phyloP scores from a whole-genome alignment of 306 rosid genomes.

The Rubus parviflorus region DNA sequence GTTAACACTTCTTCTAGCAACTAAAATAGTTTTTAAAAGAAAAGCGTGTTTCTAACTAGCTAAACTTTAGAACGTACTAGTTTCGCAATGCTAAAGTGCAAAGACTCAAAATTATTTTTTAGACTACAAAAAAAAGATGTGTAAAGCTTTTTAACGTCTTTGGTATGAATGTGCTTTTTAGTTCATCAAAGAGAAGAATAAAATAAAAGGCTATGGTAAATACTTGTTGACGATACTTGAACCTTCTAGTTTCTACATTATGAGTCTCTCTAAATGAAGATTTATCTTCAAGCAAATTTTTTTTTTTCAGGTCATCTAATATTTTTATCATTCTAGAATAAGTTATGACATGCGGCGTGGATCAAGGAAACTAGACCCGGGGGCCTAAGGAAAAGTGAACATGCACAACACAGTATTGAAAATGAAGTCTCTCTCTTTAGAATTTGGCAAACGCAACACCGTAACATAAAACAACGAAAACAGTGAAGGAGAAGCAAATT shows the following conservation, averaged over 20 bases:
- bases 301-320: too few species aligned
- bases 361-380: not conserved
- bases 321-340: too few species aligned
- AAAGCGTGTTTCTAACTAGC: too few species aligned
- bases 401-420: not conserved
- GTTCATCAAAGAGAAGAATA: too few species aligned
- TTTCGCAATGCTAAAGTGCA: too few species aligned
- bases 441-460: conserved; percentile 20
- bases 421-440: not conserved
- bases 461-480: conserved; percentile 23
- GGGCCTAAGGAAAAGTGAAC: not conserved
- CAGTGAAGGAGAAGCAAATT: conserved; percentile 18
- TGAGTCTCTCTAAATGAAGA: not conserved
- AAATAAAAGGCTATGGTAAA: not conserved
- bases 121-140: too few species aligned
- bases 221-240: not conserved
- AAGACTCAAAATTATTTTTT: too few species aligned
- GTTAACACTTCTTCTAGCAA: too few species aligned
- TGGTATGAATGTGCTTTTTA: not conserved
- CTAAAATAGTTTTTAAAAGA: too few species aligned
- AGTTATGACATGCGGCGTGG: not conserved
- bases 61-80: too few species aligned
- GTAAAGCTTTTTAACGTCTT: too few species aligned
- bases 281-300: not conserved
- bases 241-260: not conserved